Evolutionary conservation across 306 rosid species (phyloP).

Genomic region (Comarum palustre): DNA sequence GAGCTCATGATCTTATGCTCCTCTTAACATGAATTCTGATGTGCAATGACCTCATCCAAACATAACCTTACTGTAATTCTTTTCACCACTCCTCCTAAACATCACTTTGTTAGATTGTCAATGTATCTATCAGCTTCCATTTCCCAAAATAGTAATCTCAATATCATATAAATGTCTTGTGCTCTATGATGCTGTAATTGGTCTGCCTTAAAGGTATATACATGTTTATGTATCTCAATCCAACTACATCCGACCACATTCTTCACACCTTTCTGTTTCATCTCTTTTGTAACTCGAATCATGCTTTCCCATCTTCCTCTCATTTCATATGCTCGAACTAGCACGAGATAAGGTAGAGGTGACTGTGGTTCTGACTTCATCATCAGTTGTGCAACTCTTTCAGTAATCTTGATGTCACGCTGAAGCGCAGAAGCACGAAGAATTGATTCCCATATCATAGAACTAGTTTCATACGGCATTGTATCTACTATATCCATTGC

Average conservation of each 20-base stretch:
- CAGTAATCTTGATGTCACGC: slow-evolving; percentile 52
- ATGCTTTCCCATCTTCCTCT: slow-evolving; percentile 75
- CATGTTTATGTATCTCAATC: slow-evolving; percentile 53
- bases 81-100: background rate
- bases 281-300: slow-evolving; percentile 53
- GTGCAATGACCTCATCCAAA: background rate
- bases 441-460: slow-evolving; percentile 51
- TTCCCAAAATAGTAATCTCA: slow-evolving; percentile 60
- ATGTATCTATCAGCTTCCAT: slow-evolving; percentile 42
- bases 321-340: slow-evolving; percentile 55
- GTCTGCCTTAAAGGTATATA: slow-evolving; percentile 52
- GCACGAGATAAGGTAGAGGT: slow-evolving; percentile 53
- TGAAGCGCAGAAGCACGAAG: slow-evolving; percentile 44
- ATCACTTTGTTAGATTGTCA: background rate
- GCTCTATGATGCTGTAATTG: slow-evolving; percentile 59
- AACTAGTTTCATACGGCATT: slow-evolving; percentile 44
- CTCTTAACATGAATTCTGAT: background rate
- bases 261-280: slow-evolving; percentile 34
- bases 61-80: background rate
- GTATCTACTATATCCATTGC: slow-evolving; percentile 48
- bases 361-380: slow-evolving; percentile 51
- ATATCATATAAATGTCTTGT: slow-evolving; percentile 42
- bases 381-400: slow-evolving; percentile 57
- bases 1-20: background rate
- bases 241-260: slow-evolving; percentile 54